A percentile compares a stretch with the other conserved stretches of the same genome.
Evolutionary conservation across 345 rosid genomes (phyloP).

Genomic region (Odontarrhena argentea): DNA sequence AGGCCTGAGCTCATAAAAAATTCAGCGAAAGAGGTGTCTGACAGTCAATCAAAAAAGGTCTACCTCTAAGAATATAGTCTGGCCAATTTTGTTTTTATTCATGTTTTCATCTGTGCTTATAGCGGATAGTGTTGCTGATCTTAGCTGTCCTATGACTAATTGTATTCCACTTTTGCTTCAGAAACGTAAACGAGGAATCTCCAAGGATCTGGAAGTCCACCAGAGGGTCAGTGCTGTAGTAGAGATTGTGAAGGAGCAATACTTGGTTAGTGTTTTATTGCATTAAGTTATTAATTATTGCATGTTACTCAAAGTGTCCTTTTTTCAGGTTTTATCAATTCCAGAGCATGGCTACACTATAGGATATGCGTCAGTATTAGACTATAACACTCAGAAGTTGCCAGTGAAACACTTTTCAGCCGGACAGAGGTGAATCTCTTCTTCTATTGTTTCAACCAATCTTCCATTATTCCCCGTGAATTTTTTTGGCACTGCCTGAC

Average conservation of each 20-base stretch:
- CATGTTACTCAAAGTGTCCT: constrained; percentile 32
- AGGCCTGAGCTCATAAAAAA: constrained; percentile 65
- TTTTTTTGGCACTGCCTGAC: constrained; percentile 20
- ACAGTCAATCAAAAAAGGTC: constrained; percentile 63
- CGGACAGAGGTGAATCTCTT: constrained; percentile 72
- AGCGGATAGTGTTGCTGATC: background rate
- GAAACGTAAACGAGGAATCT: constrained; percentile 75
- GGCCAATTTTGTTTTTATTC: constrained; percentile 10
- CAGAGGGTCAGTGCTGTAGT: constrained; percentile 75
- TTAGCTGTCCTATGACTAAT: constrained; percentile 16
- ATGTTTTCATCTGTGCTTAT: constrained; percentile 21
- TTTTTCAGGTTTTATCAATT: constrained; percentile 78
- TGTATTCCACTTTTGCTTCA: constrained; percentile 39
- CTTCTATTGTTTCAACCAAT: constrained; percentile 5
- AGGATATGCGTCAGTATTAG: constrained; percentile 81
- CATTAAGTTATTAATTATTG: constrained; percentile 26
- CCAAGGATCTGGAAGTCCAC: constrained; percentile 69
- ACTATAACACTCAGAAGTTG: constrained; percentile 83
- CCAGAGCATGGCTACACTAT: constrained; percentile 71
- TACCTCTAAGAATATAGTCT: constrained; percentile 21
- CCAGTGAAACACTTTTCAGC: constrained; percentile 59
- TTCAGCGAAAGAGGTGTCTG: constrained; percentile 45
- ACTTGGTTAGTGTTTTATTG: constrained; percentile 64
- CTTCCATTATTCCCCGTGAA: constrained; percentile 17
- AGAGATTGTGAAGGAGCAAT: constrained; percentile 95